Evolutionary conservation across 345 rosid species (phyloP).

Genomic region (Trapa incisa): DNA sequence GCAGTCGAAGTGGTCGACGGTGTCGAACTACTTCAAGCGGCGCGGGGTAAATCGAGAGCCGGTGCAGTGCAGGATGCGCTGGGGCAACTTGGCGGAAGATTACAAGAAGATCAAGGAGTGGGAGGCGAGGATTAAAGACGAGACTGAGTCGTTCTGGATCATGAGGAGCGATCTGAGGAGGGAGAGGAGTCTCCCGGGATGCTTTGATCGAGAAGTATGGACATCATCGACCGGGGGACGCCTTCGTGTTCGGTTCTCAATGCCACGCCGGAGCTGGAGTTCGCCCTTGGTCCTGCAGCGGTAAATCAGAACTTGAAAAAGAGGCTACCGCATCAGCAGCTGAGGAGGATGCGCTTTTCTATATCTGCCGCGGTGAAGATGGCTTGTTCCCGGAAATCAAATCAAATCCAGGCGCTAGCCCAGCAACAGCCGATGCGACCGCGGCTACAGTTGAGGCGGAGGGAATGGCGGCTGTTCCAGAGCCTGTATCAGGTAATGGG

Average conservation of each 20-base stretch:
- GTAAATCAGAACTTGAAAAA: slow-evolving; percentile 7
- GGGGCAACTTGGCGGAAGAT: slow-evolving; percentile 96
- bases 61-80: slow-evolving; percentile 93
- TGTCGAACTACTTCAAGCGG: slow-evolving; percentile 70
- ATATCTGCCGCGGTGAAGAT: slow-evolving; percentile 54
- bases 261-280: slow-evolving; percentile 3
- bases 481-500: slow-evolving; percentile 9
- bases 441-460: slow-evolving; percentile 1
- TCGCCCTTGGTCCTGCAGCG: slow-evolving; percentile 12
- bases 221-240: slow-evolving; percentile 61
- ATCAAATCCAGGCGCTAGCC: slow-evolving; percentile 33
- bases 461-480: slow-evolving; percentile 21
- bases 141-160: slow-evolving; percentile 82
- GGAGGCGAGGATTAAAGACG: slow-evolving; percentile 62
- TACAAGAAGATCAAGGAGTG: slow-evolving; percentile 93
- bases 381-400: slow-evolving; percentile 60
- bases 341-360: slow-evolving; percentile 29
- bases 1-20: slow-evolving; percentile 96
- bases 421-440: slow-evolving; percentile 13
- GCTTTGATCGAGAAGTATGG: slow-evolving; percentile 91
- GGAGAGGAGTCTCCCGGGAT: slow-evolving; percentile 83
- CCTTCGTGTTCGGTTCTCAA: slow-evolving; percentile 9
- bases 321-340: background rate
- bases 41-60: slow-evolving; percentile 95
- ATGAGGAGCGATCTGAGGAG: slow-evolving; percentile 88